Evolutionary conservation across 2,329 filamentous ascomycete species (phyloP), one percentile per base, ranked within the genome.

Genomic region (Nectriaceae sp.): DNA sequence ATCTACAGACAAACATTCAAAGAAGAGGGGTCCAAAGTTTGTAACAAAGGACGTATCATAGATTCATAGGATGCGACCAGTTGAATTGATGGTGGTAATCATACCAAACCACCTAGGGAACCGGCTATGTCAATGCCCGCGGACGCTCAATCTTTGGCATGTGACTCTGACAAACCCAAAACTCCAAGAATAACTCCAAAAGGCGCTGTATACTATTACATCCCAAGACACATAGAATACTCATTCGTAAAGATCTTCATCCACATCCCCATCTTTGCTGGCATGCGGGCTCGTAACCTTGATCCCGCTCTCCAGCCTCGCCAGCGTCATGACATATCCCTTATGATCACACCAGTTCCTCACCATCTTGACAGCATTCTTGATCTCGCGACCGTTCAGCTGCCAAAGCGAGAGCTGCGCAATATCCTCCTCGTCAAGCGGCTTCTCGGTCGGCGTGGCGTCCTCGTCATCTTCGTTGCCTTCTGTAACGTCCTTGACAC

Each of bases 371-470:
- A 76, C 65, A 8, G 70, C 71, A 46, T 70, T 75, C 60, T 77
- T 77, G 54, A 76, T 78, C 65, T 75, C 70, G 19, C 72, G 63
- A 4, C 71, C 75, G 40, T 77, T 78, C 46, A 75, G 65, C 48
- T 66, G 61, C 72, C 68, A 74, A 19, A 66, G 59, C 3, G 65
- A 63, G 11, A 78, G 61, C 53, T 74, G 64, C 21, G 60, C 55
- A 4, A 76, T 49, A 26, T 75, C 70, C 8, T 64, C 65, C 2
- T 73, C 69, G 18, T 58, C 54, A 1, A 68, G 54, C 3, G 53
- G 38, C 37, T 47, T 57, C 3, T 52, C 54, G 5, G 18, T 42
- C 18, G 40, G 15, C 31, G 10, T 8, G 2, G 15, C 21, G 2
- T 42, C 47, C 15, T 44, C 44, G 22, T 42, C 49, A n/a, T 37